Percentiles rank a stretch among this genome's conserved stretches.
Evolutionary conservation across 768 basidiomycete species (phyloP).

Genomic region (Trametes coccinea): DNA sequence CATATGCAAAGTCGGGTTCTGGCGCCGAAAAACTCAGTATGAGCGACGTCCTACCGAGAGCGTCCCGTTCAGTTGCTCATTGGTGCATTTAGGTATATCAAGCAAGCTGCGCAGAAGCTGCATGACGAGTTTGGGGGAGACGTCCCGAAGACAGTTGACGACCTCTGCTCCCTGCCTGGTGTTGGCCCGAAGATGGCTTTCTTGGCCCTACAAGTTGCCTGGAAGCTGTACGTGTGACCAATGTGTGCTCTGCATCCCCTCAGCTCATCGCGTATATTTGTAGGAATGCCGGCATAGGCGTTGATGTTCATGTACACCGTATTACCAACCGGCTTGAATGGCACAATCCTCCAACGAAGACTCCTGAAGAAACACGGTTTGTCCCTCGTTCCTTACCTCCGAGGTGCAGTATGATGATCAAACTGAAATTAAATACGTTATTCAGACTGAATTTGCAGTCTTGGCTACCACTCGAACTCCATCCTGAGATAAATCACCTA

Average conservation of each 20-base stretch:
- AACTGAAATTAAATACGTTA: not conserved
- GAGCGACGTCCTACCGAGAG: slow-evolving; percentile 27
- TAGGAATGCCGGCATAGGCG: slow-evolving; percentile 89
- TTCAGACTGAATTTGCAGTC: slow-evolving; percentile 74
- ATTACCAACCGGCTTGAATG: slow-evolving; percentile 93
- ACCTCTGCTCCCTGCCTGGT: slow-evolving; percentile 82
- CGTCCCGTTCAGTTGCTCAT: no score
- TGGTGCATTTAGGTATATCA: slow-evolving; percentile 57
- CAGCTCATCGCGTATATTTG: not conserved
- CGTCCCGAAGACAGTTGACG: slow-evolving; percentile 86
- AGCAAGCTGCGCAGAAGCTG: slow-evolving; percentile 68
- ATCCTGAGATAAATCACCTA: slow-evolving; percentile 75
- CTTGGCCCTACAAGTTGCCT: slow-evolving; percentile 78
- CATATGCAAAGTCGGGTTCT: slow-evolving; percentile 91
- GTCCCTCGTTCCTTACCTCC: not conserved
- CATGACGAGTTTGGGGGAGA: slow-evolving; percentile 77
- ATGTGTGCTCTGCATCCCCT: not conserved
- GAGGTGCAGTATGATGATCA: not conserved
- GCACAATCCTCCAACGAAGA: slow-evolving; percentile 84
- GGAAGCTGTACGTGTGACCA: slow-evolving; percentile 62
- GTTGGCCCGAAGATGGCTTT: slow-evolving; percentile 99
- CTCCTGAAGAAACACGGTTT: slow-evolving; percentile 85
- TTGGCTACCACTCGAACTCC: slow-evolving; percentile 76
- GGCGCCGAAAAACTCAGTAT: slow-evolving; percentile 83
- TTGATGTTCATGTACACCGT: slow-evolving; percentile 94